These are phyloP conservation scores for Lipomyces sp. DNA, from an alignment of 805 yeast genomes.

Conservation along the genomic window DNA sequence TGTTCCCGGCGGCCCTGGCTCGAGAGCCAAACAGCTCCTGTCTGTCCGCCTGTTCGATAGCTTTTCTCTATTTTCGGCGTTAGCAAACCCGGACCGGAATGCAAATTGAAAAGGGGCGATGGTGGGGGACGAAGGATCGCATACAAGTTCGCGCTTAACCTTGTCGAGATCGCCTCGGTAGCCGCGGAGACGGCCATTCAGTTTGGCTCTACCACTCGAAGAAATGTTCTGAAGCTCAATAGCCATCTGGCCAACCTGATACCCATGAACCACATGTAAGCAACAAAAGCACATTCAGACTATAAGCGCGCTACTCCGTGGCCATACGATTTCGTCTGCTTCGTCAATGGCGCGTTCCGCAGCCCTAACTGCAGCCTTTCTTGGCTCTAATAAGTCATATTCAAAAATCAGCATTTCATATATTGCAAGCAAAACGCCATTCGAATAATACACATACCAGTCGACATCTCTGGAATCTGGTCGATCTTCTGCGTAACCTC, in stretches of 20 bases:
- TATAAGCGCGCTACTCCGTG: no score
- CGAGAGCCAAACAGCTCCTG: slow-evolving; percentile 65
- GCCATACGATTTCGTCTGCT: slow-evolving; percentile 58
- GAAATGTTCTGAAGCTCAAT: slow-evolving; percentile 83
- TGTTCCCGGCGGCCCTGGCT: slow-evolving; percentile 37
- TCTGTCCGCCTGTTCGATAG: slow-evolving; percentile 70
- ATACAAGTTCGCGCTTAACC: slow-evolving; percentile 45
- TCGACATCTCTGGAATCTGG: slow-evolving; percentile 49
- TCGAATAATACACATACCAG: slow-evolving; percentile 39
- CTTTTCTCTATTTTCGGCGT: slow-evolving; percentile 40
- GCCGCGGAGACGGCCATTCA: slow-evolving; percentile 72
- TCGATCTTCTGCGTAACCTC: slow-evolving; percentile 67
- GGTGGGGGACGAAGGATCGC: not conserved
- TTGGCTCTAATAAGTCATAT: slow-evolving; percentile 46
- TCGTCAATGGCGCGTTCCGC: slow-evolving; percentile 71
- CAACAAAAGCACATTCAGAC: no score
- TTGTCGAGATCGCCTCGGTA: slow-evolving; percentile 59
- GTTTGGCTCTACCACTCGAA: slow-evolving; percentile 64
- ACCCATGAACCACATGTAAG: no score
- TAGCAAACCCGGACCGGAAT: no score
- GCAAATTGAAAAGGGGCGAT: no score
- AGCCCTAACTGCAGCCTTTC: slow-evolving; percentile 55
- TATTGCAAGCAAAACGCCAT: not conserved
- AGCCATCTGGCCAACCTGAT: slow-evolving; percentile 71
- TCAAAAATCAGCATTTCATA: not conserved